Percentiles rank a stretch among this genome's conserved stretches.
Evolutionary conservation across 257 asterid species (phyloP).

Genomic region (Ajuga chamaepitys): DNA sequence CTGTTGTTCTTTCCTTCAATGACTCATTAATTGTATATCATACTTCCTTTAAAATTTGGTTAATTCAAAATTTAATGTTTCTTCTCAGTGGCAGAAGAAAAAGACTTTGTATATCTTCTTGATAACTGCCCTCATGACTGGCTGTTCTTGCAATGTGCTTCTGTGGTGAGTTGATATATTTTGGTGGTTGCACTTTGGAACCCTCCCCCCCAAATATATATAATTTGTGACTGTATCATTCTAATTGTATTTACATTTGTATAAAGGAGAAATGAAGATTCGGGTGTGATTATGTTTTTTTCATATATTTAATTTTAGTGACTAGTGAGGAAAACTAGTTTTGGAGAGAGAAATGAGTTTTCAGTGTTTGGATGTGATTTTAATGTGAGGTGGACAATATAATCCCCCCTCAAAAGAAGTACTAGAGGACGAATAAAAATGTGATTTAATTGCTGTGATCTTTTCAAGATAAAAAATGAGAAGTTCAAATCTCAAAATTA

Average conservation of each 20-base stretch:
- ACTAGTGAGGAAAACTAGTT: not conserved
- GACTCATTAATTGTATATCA: not conserved
- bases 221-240: not conserved
- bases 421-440: not conserved
- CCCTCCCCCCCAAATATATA: too few species aligned
- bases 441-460: not conserved
- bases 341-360: not conserved
- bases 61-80: conserved; percentile 16
- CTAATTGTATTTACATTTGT: not conserved
- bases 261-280: not conserved
- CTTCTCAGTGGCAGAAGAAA: conserved; percentile 77
- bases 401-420: not conserved
- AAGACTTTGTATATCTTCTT: conserved; percentile 70
- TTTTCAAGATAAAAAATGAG: not conserved
- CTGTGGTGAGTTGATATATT: conserved; percentile 62
- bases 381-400: not conserved
- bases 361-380: not conserved
- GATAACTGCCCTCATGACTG: conserved; percentile 98
- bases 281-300: not conserved
- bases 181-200: not conserved
- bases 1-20: conserved; percentile 9
- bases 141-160: conserved; percentile 88
- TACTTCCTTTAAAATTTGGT: conserved; percentile 2
- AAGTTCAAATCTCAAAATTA: not conserved
- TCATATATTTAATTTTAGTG: not conserved